Base-by-base conservation (phyloP, 75 land plant species). In the Isoetes taiwanensis region DNA sequence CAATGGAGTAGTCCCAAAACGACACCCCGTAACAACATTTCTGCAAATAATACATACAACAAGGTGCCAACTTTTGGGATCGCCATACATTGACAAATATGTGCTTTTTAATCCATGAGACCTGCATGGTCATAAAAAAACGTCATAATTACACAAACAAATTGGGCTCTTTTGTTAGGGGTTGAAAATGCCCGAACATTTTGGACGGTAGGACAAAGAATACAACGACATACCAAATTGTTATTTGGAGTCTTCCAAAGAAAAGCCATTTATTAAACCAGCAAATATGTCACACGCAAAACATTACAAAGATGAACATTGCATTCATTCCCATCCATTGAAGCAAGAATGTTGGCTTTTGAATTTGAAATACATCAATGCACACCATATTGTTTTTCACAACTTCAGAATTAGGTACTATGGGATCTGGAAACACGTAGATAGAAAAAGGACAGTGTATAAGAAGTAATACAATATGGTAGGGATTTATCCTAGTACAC, bases 71-170 rank as follows among this genome's bases (percentile, higher is more conserved):
- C 66, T 63, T 64, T 64, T 27, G 32, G 9, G 78, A 75, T 43
- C 72, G 78, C 85, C 82, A 79, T 3, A 76, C 76, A 30, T 72
- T 62, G 2, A 65, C 28, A 24, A 79, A 79, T 2, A 79, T 52
- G 54, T 79, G 82, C 43, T 65, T 72, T 21, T 79, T 62, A 14
- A 79, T 64, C 82, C 82, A 79, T 41, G 72, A 34, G 8, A 75
- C 59, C 85, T 81, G 64, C 26, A 2, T 54, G 3, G 1, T 19
- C 4, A 46, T 37, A 9, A 37, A 46, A n/a, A n/a, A n/a, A n/a
- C n/a, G n/a, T n/a, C n/a, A n/a, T n/a, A n/a, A n/a, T n/a, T n/a
- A n/a, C n/a, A n/a, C n/a, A n/a, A n/a, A n/a, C n/a, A n/a, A n/a
- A n/a, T n/a, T n/a, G n/a, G n/a, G n/a, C n/a, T n/a, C n/a, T n/a